A percentile compares a stretch with the other conserved stretches of the same genome.
These are phyloP conservation scores for Xylaria sp. DNA, from an alignment of 2,329 filamentous ascomycete species.

Conservation along the genomic window DNA sequence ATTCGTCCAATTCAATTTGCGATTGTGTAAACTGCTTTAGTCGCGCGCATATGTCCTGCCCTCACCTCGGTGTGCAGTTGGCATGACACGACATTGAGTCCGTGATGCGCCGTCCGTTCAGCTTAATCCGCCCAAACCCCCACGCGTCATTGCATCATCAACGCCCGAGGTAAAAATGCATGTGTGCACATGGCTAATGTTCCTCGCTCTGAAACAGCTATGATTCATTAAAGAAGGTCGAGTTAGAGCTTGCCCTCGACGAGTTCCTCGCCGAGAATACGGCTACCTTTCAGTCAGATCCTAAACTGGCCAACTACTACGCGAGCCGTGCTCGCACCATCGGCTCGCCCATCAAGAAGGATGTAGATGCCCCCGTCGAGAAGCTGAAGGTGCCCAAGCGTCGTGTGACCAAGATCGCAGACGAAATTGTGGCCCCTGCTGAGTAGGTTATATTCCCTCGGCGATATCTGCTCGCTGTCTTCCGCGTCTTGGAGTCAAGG, in stretches of 20 bases:
- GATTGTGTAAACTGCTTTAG: background rate
- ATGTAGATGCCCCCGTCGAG: constrained; percentile 43
- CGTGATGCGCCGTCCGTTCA: constrained; percentile 17
- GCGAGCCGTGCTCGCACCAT: constrained; percentile 69
- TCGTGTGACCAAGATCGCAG: constrained; percentile 56
- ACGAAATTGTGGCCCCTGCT: constrained; percentile 78
- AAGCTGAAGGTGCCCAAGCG: constrained; percentile 46
- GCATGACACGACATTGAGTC: constrained; percentile 17
- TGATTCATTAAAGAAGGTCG: constrained; percentile 78
- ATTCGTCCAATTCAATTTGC: constrained; percentile 10
- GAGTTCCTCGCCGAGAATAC: constrained; percentile 77
- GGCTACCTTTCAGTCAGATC: constrained; percentile 70
- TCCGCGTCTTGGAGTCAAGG: constrained; percentile 48
- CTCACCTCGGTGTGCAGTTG: background rate
- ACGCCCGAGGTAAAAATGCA: constrained; percentile 34
- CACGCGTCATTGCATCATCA: constrained; percentile 41
- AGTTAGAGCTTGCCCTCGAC: constrained; percentile 81
- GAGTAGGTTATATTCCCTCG: constrained; percentile 74
- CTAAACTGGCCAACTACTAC: constrained; percentile 80
- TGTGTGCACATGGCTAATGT: constrained; percentile 42
- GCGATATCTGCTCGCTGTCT: background rate
- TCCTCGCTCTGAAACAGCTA: constrained; percentile 61
- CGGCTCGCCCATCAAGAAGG: constrained; percentile 62
- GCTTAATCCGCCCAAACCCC: constrained; percentile 39
- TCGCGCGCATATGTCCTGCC: constrained; percentile 2